phyloP scores from a whole-genome alignment of 73 alveolate genomes.

The Paramecium sonneborni region DNA sequence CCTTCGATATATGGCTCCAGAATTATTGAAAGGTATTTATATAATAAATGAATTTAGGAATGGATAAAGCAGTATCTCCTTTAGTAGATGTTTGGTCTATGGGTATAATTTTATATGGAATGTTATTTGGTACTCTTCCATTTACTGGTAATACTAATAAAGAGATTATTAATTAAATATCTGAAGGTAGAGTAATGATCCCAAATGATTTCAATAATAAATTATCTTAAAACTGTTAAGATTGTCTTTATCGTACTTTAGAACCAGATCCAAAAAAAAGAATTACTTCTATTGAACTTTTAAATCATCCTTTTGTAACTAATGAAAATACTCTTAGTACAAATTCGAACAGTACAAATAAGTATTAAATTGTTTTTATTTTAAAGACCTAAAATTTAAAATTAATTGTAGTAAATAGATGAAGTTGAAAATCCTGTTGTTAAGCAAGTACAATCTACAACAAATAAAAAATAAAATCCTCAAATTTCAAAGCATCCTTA shows the following conservation, averaged over 20 bases:
- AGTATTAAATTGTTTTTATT: neutral
- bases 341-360: neutral
- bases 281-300: slow-evolving; percentile 34
- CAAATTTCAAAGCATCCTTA: neutral
- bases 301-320: slow-evolving; percentile 51
- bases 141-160: slow-evolving; percentile 70
- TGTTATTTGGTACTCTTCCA: slow-evolving; percentile 74
- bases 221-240: slow-evolving; percentile 29
- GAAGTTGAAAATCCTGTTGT: neutral
- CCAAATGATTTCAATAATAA: slow-evolving; percentile 27
- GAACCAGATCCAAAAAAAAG: slow-evolving; percentile 53
- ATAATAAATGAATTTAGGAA: neutral
- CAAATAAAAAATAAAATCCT: neutral
- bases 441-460: neutral
- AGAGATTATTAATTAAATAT: slow-evolving; percentile 55
- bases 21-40: slow-evolving; percentile 27
- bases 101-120: slow-evolving; percentile 74
- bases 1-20: slow-evolving; percentile 72
- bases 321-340: neutral
- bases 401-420: neutral
- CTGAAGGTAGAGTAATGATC: neutral
- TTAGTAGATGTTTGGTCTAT: slow-evolving; percentile 71
- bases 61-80: slow-evolving; percentile 65
- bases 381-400: neutral
- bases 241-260: slow-evolving; percentile 4